Conservation (phyloP, 1,284 basidiomycete genomes). For the Fistulinella staudtii region DNA sequence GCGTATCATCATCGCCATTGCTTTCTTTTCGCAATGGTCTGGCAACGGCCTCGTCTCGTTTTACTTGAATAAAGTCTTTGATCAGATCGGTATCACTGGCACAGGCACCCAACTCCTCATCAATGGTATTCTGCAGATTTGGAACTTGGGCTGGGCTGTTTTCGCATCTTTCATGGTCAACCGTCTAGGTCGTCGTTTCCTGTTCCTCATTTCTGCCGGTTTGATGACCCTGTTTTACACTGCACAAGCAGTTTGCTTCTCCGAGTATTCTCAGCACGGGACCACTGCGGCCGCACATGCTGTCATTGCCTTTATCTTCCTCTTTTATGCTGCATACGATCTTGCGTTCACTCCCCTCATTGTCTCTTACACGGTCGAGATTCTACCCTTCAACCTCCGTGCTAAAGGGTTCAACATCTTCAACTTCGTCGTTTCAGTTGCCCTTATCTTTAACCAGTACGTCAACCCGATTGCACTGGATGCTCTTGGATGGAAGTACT, state of each 20-base stretch:
- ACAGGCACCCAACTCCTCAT: constrained; percentile 60
- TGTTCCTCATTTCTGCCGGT: constrained; percentile 61
- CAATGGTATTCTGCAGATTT: constrained; percentile 73
- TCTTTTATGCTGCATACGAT: constrained; percentile 69
- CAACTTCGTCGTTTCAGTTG: constrained; percentile 60
- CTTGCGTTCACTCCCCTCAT: constrained; percentile 73
- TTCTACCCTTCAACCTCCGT: constrained; percentile 66
- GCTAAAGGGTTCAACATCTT: constrained; percentile 78
- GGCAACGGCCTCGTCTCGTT: constrained; percentile 74
- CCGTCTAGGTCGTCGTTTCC: constrained; percentile 54
- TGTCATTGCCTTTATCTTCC: constrained; percentile 74
- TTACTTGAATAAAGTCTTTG: constrained; percentile 70
- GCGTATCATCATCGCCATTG: constrained; percentile 63
- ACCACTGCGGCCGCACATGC: constrained; percentile 51
- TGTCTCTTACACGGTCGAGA: constrained; percentile 72
- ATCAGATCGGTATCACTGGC: constrained; percentile 67
- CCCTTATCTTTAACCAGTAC: constrained; percentile 78
- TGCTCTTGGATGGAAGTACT: constrained; percentile 62
- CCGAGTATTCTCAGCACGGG: constrained; percentile 49
- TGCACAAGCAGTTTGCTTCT: constrained; percentile 69
- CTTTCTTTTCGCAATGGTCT: constrained; percentile 74
- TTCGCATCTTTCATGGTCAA: constrained; percentile 57
- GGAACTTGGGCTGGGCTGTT: constrained; percentile 66
- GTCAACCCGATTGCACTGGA: constrained; percentile 71
- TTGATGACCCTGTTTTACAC: constrained; percentile 71